A percentile compares a stretch with the other conserved stretches of the same genome.
Evolutionary conservation across 495 filamentous ascomycete species (phyloP).

Genomic region (Clohesyomyces aquaticus): DNA sequence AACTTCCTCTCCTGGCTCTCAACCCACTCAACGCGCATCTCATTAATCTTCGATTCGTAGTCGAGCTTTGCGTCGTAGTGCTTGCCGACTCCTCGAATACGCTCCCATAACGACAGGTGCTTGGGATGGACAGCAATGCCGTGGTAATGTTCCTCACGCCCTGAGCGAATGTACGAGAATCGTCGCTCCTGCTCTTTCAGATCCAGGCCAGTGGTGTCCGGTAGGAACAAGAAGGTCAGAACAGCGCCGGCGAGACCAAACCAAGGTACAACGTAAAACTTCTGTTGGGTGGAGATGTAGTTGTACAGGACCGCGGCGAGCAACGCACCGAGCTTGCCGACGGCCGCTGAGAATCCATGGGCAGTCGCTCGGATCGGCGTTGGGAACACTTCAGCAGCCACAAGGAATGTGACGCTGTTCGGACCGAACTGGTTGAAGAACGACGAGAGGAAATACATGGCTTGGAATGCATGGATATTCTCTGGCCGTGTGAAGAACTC

Average conservation of each 20-base stretch:
- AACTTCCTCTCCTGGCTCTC: slow-evolving; percentile 54
- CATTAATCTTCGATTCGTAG: slow-evolving; percentile 76
- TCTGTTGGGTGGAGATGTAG: slow-evolving; percentile 76
- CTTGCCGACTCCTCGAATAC: slow-evolving; percentile 69
- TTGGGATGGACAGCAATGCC: slow-evolving; percentile 84
- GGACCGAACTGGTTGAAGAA: slow-evolving; percentile 98
- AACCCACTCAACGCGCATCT: slow-evolving; percentile 73
- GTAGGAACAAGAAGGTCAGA: slow-evolving; percentile 78
- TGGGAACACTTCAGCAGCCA: slow-evolving; percentile 88
- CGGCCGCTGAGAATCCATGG: slow-evolving; percentile 84
- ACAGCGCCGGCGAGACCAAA: slow-evolving; percentile 83
- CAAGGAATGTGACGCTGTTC: slow-evolving; percentile 89
- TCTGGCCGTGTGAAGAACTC: slow-evolving; percentile 68
- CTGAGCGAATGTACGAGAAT: slow-evolving; percentile 76
- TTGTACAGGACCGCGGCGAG: slow-evolving; percentile 83
- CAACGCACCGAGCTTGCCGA: slow-evolving; percentile 82
- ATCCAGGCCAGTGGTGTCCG: slow-evolving; percentile 89
- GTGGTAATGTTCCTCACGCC: slow-evolving; percentile 78
- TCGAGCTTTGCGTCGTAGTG: slow-evolving; percentile 78
- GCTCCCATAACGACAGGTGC: slow-evolving; percentile 83
- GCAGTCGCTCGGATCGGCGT: slow-evolving; percentile 88
- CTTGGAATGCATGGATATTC: slow-evolving; percentile 79
- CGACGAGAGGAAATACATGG: slow-evolving; percentile 89
- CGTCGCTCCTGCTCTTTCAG: slow-evolving; percentile 92
- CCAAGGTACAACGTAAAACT: slow-evolving; percentile 90